phyloP scores from a whole-genome alignment of 2,329 filamentous ascomycete species.

The Alternaria solani region DNA sequence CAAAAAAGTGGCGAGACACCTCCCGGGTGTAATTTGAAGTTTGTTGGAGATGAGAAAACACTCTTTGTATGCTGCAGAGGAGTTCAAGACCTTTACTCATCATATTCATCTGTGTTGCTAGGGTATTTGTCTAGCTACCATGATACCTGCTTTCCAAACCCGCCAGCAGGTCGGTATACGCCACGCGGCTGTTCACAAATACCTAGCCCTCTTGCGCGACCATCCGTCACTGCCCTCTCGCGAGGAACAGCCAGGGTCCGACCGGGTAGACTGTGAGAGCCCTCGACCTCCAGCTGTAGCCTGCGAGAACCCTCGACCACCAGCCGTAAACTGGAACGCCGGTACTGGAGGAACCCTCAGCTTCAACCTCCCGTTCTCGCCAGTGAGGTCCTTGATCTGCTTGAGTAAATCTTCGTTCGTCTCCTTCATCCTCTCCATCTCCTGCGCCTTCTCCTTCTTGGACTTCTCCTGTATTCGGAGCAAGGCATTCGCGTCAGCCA shows the following conservation, averaged over 20 bases:
- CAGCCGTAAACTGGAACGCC: not conserved
- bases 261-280: not conserved
- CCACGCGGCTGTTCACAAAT: not conserved
- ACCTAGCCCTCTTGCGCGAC: constrained; percentile 2
- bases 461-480: not conserved
- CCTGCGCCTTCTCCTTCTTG: not conserved
- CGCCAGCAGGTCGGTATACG: not conserved
- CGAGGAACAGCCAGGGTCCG: not conserved
- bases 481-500: not conserved
- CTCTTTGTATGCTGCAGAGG: not conserved
- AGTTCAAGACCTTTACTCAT: not conserved
- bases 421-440: not conserved
- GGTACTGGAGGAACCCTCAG: not conserved
- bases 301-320: not conserved
- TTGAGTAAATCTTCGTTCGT: not conserved
- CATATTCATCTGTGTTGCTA: not conserved
- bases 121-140: not conserved
- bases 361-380: not conserved
- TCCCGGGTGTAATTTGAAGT: not conserved
- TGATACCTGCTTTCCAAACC: not conserved
- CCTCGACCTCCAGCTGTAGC: not conserved
- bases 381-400: not conserved
- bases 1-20: not conserved
- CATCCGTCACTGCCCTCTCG: not conserved
- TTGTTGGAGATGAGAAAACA: no score